These are phyloP conservation scores for Dictyophora rubrovolvata DNA, from an alignment of 768 basidiomycete genomes.

Conservation along the genomic window DNA sequence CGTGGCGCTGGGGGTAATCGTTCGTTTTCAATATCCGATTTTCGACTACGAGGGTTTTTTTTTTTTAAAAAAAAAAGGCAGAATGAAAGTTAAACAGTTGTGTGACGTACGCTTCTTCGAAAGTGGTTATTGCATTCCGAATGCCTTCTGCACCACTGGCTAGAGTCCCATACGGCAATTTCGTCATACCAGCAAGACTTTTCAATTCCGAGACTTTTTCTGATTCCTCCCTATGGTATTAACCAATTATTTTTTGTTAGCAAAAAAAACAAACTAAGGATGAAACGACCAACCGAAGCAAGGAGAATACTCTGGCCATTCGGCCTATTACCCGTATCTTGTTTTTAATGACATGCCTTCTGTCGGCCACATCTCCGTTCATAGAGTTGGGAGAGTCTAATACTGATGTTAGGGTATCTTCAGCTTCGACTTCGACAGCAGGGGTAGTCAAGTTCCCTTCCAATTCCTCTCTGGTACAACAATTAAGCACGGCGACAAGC, in stretches of 20 bases:
- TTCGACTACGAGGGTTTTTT: constrained; percentile 19
- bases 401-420: constrained; percentile 15
- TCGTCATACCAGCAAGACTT: constrained; percentile 25
- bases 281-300: constrained; percentile 26
- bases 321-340: constrained; percentile 41
- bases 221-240: constrained; percentile 2
- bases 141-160: constrained; percentile 36
- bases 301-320: constrained; percentile 37
- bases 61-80: no score
- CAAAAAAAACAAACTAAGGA: neutral
- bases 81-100: neutral
- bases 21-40: constrained; percentile 41
- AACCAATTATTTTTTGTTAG: neutral
- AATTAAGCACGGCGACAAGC: constrained; percentile 40
- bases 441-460: constrained; percentile 21
- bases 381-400: neutral
- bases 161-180: constrained; percentile 26
- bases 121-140: constrained; percentile 35
- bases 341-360: constrained; percentile 35
- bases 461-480: constrained; percentile 39
- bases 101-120: constrained; percentile 37
- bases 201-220: constrained; percentile 15
- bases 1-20: constrained; percentile 28
- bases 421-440: constrained; percentile 22
- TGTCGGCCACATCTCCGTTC: constrained; percentile 24